Percentiles rank a stretch among this genome's conserved stretches.
Evolutionary conservation across 768 basidiomycete genomes (phyloP).

Genomic region (Panaeolus cyanescens): DNA sequence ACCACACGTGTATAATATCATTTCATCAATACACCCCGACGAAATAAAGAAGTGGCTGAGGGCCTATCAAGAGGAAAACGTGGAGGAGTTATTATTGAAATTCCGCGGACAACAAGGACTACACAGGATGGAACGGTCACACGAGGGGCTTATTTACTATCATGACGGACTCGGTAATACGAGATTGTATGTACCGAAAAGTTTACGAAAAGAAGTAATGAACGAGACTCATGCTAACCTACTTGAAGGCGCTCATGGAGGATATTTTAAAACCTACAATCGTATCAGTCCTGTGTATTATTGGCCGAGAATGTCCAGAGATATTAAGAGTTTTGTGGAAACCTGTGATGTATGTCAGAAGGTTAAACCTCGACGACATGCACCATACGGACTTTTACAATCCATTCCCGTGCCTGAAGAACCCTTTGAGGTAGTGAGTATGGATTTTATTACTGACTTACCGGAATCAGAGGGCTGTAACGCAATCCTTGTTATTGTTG

Average conservation of each 20-base stretch:
- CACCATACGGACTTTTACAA: constrained; percentile 32
- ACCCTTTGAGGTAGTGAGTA: constrained; percentile 31
- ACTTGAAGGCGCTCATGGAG: no score
- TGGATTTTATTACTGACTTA: constrained; percentile 38
- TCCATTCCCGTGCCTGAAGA: constrained; percentile 30
- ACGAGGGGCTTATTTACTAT: constrained; percentile 22
- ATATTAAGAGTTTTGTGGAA: constrained; percentile 17
- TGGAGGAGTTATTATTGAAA: no score
- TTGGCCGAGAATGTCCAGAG: no score
- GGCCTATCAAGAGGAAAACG: no score
- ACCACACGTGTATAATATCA: no score
- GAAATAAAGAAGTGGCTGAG: no score
- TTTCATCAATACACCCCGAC: no score
- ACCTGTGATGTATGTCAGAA: constrained; percentile 31
- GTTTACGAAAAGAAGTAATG: constrained; percentile 15
- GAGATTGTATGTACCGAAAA: constrained; percentile 28
- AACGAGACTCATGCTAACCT: constrained; percentile 29
- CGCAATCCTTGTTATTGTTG: constrained; percentile 35
- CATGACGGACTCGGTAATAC: constrained; percentile 22
- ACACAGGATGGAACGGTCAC: no score
- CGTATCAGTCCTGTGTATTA: constrained; percentile 23
- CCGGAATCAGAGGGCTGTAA: no score
- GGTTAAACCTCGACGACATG: constrained; percentile 22
- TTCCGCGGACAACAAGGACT: no score
- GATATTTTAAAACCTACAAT: constrained; percentile 25